These are phyloP conservation scores for Hypoxylon sp. DNA, from an alignment of 2,329 filamentous ascomycete genomes.

Conservation along the genomic window DNA sequence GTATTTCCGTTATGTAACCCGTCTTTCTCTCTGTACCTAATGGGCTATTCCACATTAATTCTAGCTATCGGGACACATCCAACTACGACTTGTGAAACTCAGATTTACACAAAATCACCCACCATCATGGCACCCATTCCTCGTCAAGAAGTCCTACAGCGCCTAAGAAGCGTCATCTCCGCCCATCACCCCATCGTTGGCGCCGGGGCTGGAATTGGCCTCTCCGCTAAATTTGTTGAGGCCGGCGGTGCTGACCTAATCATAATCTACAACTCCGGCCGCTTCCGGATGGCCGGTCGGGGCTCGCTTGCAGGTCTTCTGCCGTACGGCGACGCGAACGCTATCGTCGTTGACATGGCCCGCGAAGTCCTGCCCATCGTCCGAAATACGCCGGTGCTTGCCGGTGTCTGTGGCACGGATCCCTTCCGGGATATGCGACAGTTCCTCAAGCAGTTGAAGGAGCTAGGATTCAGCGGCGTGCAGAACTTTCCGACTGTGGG, in stretches of 20 bases:
- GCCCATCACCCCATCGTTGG: constrained; percentile 74
- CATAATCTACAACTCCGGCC: constrained; percentile 80
- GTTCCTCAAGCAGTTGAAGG: constrained; percentile 73
- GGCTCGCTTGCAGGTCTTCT: constrained; percentile 79
- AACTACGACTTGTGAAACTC: background rate
- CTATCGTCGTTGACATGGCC: constrained; percentile 79
- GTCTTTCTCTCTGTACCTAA: no score
- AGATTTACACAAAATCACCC: background rate
- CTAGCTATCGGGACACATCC: background rate
- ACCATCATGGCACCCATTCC: constrained; percentile 70
- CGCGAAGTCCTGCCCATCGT: constrained; percentile 77
- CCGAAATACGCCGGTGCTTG: constrained; percentile 74
- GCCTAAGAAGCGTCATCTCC: constrained; percentile 68
- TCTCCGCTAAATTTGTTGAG: constrained; percentile 80
- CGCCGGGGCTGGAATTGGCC: constrained; percentile 78
- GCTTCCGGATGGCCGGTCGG: constrained; percentile 80
- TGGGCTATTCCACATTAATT: background rate
- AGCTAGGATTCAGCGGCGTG: constrained; percentile 76
- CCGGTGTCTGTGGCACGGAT: constrained; percentile 79
- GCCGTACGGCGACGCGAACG: constrained; percentile 80
- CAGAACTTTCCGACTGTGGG: constrained; percentile 84
- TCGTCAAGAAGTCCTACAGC: constrained; percentile 68
- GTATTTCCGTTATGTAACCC: no score
- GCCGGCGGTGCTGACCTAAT: constrained; percentile 78
- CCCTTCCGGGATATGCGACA: constrained; percentile 74